These are phyloP conservation scores for Podaxis sp. DNA, from an alignment of 768 basidiomycete genomes.

Conservation along the genomic window DNA sequence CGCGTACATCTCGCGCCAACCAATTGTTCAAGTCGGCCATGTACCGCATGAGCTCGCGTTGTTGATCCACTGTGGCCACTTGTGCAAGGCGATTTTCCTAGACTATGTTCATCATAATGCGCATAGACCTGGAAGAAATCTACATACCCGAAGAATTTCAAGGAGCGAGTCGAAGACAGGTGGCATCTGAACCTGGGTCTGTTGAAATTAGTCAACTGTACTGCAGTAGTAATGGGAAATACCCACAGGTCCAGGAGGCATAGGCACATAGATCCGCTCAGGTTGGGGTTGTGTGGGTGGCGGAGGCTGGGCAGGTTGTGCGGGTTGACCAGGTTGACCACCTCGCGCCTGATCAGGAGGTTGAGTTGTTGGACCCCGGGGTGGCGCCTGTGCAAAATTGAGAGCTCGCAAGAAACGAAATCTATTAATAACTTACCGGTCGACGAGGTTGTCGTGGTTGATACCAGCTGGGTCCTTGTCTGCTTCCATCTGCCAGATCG, in stretches of 20 bases:
- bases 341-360: background rate
- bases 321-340: background rate
- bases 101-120: conserved; percentile 1
- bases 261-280: conserved; percentile 36
- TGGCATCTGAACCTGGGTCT: conserved; percentile 65
- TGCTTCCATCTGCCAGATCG: conserved; percentile 17
- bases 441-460: conserved; percentile 11
- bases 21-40: conserved; percentile 75
- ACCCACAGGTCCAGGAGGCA: conserved; percentile 43
- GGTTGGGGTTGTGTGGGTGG: conserved; percentile 20
- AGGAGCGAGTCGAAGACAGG: conserved; percentile 67
- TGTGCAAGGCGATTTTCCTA: conserved; percentile 79
- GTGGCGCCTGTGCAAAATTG: background rate
- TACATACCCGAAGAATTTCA: conserved; percentile 60
- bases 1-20: conserved; percentile 75
- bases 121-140: background rate
- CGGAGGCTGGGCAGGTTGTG: conserved; percentile 19
- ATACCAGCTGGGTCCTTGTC: conserved; percentile 30
- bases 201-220: conserved; percentile 7
- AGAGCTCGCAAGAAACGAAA: background rate
- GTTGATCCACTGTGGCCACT: conserved; percentile 73
- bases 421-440: background rate
- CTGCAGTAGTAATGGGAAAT: conserved; percentile 23
- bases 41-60: conserved; percentile 77
- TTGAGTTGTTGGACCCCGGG: background rate